Base-by-base conservation (phyloP, 192 early-diverging fungal genomes). In the Backusella tarrabulga region DNA sequence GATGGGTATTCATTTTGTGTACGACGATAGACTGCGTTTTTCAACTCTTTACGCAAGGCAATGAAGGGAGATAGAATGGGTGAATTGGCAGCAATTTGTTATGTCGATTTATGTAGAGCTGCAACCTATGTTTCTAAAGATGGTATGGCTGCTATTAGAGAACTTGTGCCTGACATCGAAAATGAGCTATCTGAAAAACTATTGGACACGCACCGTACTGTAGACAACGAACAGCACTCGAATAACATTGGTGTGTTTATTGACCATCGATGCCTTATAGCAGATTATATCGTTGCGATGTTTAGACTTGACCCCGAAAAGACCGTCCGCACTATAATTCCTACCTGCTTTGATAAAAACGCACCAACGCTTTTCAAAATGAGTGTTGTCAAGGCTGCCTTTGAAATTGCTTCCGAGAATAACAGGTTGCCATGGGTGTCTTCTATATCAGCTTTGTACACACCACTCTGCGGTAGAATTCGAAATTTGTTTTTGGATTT, bases 331-430 rank as follows among this genome's bases (percentile, higher is more conserved):
- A 80, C 86, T 0, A 83, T 96, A 34, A 83, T 96, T 76, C 91
- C 94, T 0, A 83, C 89, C 32, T 82, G 95, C 34, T 83, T 92
- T 7, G 88, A 90, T 38, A 85, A 89, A 12, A 89, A 84, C 23
- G 87, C 92, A 0, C 91, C 93, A 34, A 87, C 88, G 5, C 81
- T 89, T 74, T 95, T 93, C 77, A 93, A 94, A 77, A 87, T 96
- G 40, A 90, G 93, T 4, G 87, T 96, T 44, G 89, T 93, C 7
- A 91, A 91, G 41, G 90, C 90, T 2, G 91, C 93, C 40, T 90
- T 88, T 70, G 85, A 80, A 15, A 83, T 95, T 46, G 91, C 91
- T 15, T 87, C 83, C 1, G 94, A 94, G 73, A 84, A 86, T 67
- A 83, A 81, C 40, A 66, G 80, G 56, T 78, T 94, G 12, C 86